These are phyloP conservation scores for Byssochlamys sp. DNA, from an alignment of 2,329 filamentous ascomycete species.

Conservation along the genomic window DNA sequence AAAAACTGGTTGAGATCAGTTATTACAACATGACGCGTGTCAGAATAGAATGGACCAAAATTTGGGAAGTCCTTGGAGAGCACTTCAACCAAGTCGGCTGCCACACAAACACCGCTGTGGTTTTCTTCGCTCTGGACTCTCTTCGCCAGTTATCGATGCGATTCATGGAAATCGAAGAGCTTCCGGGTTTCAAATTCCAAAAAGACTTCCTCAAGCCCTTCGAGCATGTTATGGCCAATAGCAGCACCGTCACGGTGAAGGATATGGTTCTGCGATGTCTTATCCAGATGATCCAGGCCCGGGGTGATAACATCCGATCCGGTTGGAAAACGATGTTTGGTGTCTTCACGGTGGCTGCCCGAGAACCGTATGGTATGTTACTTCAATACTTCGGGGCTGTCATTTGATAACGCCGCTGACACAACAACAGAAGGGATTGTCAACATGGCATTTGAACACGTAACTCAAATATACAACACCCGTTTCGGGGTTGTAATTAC, in stretches of 20 bases:
- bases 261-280: constrained; percentile 93
- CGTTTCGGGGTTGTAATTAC: constrained; percentile 92
- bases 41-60: constrained; percentile 94
- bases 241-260: constrained; percentile 81
- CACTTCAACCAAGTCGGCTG: constrained; percentile 98
- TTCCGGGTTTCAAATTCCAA: constrained; percentile 98
- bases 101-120: constrained; percentile 89
- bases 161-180: constrained; percentile 95
- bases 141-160: constrained; percentile 92
- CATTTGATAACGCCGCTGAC: background rate
- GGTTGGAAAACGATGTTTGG: constrained; percentile 99
- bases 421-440: constrained; percentile 67
- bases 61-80: constrained; percentile 94
- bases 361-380: constrained; percentile 64
- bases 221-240: constrained; percentile 92
- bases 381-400: constrained; percentile 10
- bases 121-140: constrained; percentile 94
- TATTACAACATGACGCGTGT: constrained; percentile 99
- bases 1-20: constrained; percentile 96
- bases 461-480: constrained; percentile 88
- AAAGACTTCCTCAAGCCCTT: constrained; percentile 99
- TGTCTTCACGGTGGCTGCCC: constrained; percentile 89
- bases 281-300: constrained; percentile 97
- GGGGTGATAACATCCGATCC: constrained; percentile 91
- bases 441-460: constrained; percentile 92